Evolutionary conservation across 1,284 basidiomycete species (phyloP), one percentile per base, ranked within the genome.

Genomic region (Apiotrichum mycotoxinovorans): DNA sequence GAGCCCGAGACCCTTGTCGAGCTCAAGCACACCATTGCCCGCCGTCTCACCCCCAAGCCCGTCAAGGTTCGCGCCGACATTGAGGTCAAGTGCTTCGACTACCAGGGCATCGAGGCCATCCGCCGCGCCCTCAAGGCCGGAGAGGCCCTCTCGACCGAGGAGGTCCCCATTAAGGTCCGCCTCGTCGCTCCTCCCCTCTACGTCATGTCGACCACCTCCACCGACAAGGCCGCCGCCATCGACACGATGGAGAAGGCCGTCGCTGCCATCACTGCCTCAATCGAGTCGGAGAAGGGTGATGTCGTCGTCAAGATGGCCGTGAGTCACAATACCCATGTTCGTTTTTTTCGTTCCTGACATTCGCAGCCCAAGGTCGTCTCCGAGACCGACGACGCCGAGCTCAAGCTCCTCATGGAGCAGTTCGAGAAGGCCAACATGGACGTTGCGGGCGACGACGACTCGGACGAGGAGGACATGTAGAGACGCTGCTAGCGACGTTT

Each of bases 11-110:
- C 88, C 14, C 80, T 87, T 49, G 78, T 80, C 26, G 83, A 91
- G 58, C 83, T 98, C 27, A 84, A 85, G 66, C 79, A 84, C 60
- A 97, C 92, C 49, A 97, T 99, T 72, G 93, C 94, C 11, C 87
- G 94, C 52, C 86, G 96, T 43, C 82, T 98, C 56, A 98, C 95
- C 2, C 96, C 95, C 15, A 96, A 99, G 77, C 94, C 96, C 14
- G 95, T 98, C 83, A 98, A 98, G 80, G 85, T 98, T 54, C 91
- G 95, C 71, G 92, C 96, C 22, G 96, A 99, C 79, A 88, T 99
- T 64, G 94, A 98, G 78, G 81, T 98, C 53, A 97, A 93, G 41
- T 98, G 95, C 79, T 99, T 97, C 78, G 89, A 88, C 7, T 94
- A 93, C 58, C 86, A 89, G 35, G 96, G 96, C n/a, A 98, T 98